A percentile compares a stretch with the other conserved stretches of the same genome.
Conservation (phyloP, 2,329 filamentous ascomycete species). For the Zopfia rhizophila region DNA sequence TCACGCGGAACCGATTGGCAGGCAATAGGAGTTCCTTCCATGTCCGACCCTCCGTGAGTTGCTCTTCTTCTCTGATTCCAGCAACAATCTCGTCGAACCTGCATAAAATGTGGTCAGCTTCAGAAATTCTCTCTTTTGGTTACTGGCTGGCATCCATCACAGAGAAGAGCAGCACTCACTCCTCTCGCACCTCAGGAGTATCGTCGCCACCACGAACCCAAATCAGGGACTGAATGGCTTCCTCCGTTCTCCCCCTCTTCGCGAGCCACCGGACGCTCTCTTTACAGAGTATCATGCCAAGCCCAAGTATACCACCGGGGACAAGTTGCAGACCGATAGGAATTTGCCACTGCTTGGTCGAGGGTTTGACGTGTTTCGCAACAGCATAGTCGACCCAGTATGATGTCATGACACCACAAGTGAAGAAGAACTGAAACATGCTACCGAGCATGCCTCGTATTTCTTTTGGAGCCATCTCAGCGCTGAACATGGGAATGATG, state of each 20-base stretch:
- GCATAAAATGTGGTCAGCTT: too few relatives aligned
- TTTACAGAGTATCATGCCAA: conserved; percentile 62
- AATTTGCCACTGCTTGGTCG: conserved; percentile 62
- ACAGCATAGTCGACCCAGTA: conserved; percentile 63
- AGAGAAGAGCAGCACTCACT: too few relatives aligned
- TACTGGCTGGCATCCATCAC: too few relatives aligned
- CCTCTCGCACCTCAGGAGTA: conserved; percentile 2
- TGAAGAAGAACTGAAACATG: conserved; percentile 60
- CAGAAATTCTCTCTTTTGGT: too few relatives aligned
- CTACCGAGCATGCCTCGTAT: conserved; percentile 54
- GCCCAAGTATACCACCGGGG: conserved; percentile 57
- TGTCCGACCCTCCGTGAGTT: conserved; percentile 4
- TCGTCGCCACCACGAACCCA: conserved; percentile 63
- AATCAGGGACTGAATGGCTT: conserved; percentile 60
- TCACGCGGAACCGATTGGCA: conserved; percentile 10
- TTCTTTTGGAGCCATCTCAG: conserved; percentile 58
- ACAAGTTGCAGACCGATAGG: conserved; percentile 61
- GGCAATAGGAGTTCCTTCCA: conserved; percentile 13
- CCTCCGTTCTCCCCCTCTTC: conserved; percentile 57
- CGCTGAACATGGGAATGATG: conserved; percentile 55
- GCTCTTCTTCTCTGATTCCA: conserved; percentile 12
- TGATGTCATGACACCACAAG: conserved; percentile 54
- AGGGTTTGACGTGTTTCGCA: conserved; percentile 48
- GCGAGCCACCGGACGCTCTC: conserved; percentile 62
- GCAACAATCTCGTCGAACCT: conserved; percentile 11